Base-by-base conservation (phyloP, 1,139 yeast genomes). In the Kluyveromyces sp. region DNA sequence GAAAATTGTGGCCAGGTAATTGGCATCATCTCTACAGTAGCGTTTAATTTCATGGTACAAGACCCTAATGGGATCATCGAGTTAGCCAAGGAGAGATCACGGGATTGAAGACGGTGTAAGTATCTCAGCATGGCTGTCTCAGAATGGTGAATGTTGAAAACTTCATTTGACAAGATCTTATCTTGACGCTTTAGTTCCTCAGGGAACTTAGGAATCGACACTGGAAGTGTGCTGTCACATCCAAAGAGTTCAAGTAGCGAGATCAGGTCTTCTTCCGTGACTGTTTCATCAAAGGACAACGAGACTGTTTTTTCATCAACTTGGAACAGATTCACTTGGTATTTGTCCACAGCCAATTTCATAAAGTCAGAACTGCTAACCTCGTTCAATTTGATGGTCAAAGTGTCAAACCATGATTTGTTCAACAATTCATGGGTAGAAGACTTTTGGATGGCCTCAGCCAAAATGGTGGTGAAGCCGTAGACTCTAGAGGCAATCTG, bases 61-160 rank as follows among this genome's bases (percentile, higher is more conserved):
- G 96, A 87, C 30, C 98, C 98, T 52, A 92, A 75, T 34, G 97
- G 94, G 51, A 92, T 92, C 98, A 92, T 92, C 12, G 96, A 85
- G 62, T 88, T 85, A 22, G 97, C 96, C 50, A 92, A 73, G 0
- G 97, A 89, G 52, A 92, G 72, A 68, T 92, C 98, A 67, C 84
- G 87, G 48, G 81, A 71, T 68, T 92, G 97, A 49, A 92, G 72
- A 51, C 77, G 75, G 62, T 87, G 94, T 58, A 92, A 71, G 68
- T 92, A 92, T 63, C 98, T 78, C 55, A 92, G 75, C 83, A 92
- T 82, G 46, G 95, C 81, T 25, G 98, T 92, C 68, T 92, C 98
- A 2, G 95, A 83, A 63, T 87, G 97, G 66, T 92, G 82, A 30
- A 77, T 69, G 68, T 86, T 80, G 77, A 92, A 92, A 9, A 88